A percentile compares a stretch with the other conserved stretches of the same genome.
These are phyloP conservation scores for Osmanthus fragrans DNA, from an alignment of 257 asterid genomes.

Conservation along the genomic window DNA sequence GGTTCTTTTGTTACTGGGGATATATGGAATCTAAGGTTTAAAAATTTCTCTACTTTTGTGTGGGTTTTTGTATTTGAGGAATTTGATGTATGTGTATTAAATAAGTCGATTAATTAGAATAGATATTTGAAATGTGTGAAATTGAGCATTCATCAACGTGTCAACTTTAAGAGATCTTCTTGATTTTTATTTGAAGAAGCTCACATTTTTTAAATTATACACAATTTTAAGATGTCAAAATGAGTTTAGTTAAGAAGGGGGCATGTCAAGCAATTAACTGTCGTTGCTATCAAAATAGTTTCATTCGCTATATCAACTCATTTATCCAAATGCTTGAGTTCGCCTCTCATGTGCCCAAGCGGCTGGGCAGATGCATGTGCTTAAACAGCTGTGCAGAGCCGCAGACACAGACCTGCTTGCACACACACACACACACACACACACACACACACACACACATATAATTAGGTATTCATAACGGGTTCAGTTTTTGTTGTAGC, in stretches of 20 bases:
- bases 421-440: background rate
- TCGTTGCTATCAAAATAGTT: background rate
- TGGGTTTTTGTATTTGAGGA: conserved; percentile 24
- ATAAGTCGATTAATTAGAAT: background rate
- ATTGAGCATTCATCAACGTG: conserved; percentile 5
- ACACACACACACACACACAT: background rate
- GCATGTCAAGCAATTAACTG: background rate
- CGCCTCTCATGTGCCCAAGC: background rate
- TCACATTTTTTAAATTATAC: background rate
- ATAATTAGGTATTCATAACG: background rate
- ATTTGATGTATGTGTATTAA: conserved; percentile 15
- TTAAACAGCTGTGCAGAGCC: too few relatives aligned
- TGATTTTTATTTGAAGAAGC: background rate
- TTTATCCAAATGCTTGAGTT: background rate
- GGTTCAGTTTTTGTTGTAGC: conserved; percentile 16
- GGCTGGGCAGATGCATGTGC: background rate
- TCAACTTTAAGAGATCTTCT: conserved; percentile 12
- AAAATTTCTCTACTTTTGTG: conserved; percentile 15
- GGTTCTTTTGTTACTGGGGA: background rate
- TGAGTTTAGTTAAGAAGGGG: background rate
- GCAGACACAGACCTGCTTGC: background rate
- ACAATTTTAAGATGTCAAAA: background rate
- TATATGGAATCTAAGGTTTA: conserved; percentile 31
- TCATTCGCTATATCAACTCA: background rate
- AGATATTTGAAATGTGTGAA: background rate